Conservation (phyloP, 306 rosid genomes). For the Prunus fruticosa region DNA sequence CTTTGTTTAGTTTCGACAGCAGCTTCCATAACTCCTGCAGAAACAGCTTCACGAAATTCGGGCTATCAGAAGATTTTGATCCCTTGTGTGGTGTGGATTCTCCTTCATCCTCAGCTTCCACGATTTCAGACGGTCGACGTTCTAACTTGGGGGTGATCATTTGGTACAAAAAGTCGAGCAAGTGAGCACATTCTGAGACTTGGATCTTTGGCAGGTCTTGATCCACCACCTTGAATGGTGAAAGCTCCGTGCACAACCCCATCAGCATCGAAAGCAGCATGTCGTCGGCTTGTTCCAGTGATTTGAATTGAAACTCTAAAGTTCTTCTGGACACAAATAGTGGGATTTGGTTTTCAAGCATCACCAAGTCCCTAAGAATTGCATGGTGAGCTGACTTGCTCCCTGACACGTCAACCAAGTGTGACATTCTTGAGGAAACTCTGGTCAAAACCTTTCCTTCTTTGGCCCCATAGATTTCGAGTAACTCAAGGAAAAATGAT, state of each 20-base stretch:
- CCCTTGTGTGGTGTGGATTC: conserved; percentile 20
- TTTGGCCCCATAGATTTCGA: conserved; percentile 44
- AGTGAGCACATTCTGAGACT: conserved; percentile 48
- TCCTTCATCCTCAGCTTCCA: conserved; percentile 25
- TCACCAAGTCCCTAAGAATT: conserved; percentile 63
- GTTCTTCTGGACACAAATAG: conserved; percentile 53
- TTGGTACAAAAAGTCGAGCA: conserved; percentile 60
- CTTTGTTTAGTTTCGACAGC: conserved; percentile 49
- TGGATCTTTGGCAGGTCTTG: conserved; percentile 27
- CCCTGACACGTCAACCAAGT: conserved; percentile 58
- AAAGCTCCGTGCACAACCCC: conserved; percentile 56
- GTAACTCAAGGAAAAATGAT: conserved; percentile 68
- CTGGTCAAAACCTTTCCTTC: conserved; percentile 31
- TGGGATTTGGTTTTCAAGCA: conserved; percentile 89
- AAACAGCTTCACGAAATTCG: conserved; percentile 29
- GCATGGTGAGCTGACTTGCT: conserved; percentile 56
- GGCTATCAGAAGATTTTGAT: background rate
- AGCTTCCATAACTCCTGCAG: conserved; percentile 39
- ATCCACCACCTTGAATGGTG: conserved; percentile 55
- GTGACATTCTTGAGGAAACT: conserved; percentile 58
- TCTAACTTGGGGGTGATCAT: conserved; percentile 48
- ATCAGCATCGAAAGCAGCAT: conserved; percentile 45
- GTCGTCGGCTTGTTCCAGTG: conserved; percentile 44
- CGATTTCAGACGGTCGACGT: conserved; percentile 11
- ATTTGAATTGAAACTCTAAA: conserved; percentile 43